Percentiles rank a stretch among this genome's conserved stretches.
Evolutionary conservation across 768 basidiomycete species (phyloP).

Genomic region (Tricholoma matsutake): DNA sequence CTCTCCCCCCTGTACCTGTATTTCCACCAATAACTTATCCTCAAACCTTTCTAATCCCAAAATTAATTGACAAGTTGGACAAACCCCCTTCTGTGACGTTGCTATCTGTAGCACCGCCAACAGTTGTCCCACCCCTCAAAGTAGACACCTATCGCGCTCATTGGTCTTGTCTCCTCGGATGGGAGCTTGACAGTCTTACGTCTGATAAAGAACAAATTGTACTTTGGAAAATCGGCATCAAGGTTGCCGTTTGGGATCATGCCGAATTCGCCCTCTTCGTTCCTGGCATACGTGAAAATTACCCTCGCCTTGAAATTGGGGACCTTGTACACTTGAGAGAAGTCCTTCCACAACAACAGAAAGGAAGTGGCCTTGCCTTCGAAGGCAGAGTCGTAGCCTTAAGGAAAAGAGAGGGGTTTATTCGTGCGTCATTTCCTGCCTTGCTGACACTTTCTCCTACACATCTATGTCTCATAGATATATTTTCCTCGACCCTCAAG

Average conservation of each 20-base stretch:
- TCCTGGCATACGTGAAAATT: constrained; percentile 38
- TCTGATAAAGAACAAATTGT: constrained; percentile 42
- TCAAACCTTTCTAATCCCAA: constrained; percentile 37
- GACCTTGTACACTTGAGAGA: constrained; percentile 45
- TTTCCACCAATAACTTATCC: constrained; percentile 43
- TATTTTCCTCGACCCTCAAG: constrained; percentile 38
- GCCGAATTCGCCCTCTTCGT: constrained; percentile 37
- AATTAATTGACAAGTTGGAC: constrained; percentile 30
- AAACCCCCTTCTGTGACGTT: constrained; percentile 21
- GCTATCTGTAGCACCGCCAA: constrained; percentile 27
- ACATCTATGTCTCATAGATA: constrained; percentile 24
- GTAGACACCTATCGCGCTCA: constrained; percentile 35
- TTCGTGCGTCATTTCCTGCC: constrained; percentile 35
- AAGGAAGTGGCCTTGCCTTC: constrained; percentile 39
- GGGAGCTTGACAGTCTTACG: constrained; percentile 43
- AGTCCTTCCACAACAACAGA: constrained; percentile 27
- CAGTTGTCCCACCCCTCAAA: constrained; percentile 25
- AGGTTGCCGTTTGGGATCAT: constrained; percentile 34
- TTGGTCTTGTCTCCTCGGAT: constrained; percentile 40
- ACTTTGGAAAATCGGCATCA: constrained; percentile 38
- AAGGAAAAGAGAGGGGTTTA: constrained; percentile 44
- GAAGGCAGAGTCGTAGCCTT: constrained; percentile 42
- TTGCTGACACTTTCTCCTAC: neutral
- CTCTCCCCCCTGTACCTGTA: constrained; percentile 38
- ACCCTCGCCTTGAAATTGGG: constrained; percentile 41